A percentile compares a stretch with the other conserved stretches of the same genome.
Conservation (phyloP, 1,284 basidiomycete genomes). For the Rhodotorula sp. region DNA sequence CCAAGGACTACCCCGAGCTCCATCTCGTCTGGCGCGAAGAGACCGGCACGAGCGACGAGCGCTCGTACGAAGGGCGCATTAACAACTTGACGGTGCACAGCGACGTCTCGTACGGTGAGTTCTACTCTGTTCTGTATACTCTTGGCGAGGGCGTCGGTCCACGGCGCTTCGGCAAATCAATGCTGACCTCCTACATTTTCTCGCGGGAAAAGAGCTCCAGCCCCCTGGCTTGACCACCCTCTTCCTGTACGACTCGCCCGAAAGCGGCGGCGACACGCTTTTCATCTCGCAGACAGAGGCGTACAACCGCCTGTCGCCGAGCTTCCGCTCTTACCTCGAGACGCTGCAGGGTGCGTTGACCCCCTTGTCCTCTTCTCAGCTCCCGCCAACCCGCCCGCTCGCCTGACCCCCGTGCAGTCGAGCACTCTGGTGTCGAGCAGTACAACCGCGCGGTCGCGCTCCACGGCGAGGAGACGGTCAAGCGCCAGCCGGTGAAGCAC, state of each 20-base stretch:
- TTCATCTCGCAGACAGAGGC: constrained; percentile 34
- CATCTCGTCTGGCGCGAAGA: constrained; percentile 66
- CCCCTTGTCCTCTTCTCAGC: too few species aligned
- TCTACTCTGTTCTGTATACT: background rate
- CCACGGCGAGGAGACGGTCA: constrained; percentile 25
- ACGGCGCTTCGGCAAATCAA: accelerated
- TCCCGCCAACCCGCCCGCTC: too few species aligned
- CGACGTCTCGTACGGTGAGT: constrained; percentile 5
- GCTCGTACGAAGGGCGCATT: constrained; percentile 13
- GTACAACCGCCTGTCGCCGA: constrained; percentile 48
- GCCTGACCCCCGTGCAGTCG: constrained; percentile 32
- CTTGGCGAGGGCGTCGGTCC: background rate
- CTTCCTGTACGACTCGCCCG: constrained; percentile 45
- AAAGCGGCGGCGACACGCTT: constrained; percentile 30
- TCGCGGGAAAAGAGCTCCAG: constrained; percentile 41
- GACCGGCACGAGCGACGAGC: constrained; percentile 20
- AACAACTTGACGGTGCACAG: constrained; percentile 9
- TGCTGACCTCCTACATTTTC: background rate
- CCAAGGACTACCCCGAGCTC: constrained; percentile 67
- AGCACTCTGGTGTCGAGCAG: constrained; percentile 49
- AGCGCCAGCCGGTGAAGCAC: constrained; percentile 46
- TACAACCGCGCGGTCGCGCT: constrained; percentile 4
- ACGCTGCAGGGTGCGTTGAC: constrained; percentile 31
- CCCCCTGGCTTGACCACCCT: constrained; percentile 47
- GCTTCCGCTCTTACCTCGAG: constrained; percentile 49